phyloP scores from a whole-genome alignment of 1,139 yeast genomes.

The Saccharomyces hybrid region DNA sequence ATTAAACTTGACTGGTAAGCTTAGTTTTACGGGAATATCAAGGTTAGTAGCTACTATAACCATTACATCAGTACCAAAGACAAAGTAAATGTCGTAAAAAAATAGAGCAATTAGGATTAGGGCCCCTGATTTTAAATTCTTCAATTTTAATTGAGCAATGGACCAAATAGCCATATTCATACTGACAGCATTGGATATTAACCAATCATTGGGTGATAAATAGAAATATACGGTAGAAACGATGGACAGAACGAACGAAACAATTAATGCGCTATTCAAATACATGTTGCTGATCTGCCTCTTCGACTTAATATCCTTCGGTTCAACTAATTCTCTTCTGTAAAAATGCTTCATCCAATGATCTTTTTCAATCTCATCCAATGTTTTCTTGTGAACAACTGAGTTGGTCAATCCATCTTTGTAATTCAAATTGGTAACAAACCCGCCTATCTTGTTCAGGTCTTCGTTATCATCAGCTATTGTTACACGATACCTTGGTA shows the following conservation, averaged over 20 bases:
- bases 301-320: slow-evolving; percentile 41
- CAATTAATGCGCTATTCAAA: slow-evolving; percentile 13
- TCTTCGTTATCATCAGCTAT: slow-evolving; percentile 19
- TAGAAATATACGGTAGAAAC: slow-evolving; percentile 5
- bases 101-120: slow-evolving; percentile 45
- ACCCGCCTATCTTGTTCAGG: slow-evolving; percentile 10
- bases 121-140: slow-evolving; percentile 43
- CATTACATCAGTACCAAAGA: slow-evolving; percentile 58
- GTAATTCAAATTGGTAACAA: slow-evolving; percentile 16
- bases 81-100: slow-evolving; percentile 59
- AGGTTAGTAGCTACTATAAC: slow-evolving; percentile 50
- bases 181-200: slow-evolving; percentile 16
- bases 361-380: slow-evolving; percentile 13
- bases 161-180: slow-evolving; percentile 20
- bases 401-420: slow-evolving; percentile 11
- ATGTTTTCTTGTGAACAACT: slow-evolving; percentile 7
- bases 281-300: slow-evolving; percentile 37
- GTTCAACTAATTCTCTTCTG: slow-evolving; percentile 34
- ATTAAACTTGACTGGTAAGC: slow-evolving; percentile 15
- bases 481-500: slow-evolving; percentile 19
- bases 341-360: slow-evolving; percentile 8
- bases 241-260: slow-evolving; percentile 9
- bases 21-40: slow-evolving; percentile 40
- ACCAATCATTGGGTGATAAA: slow-evolving; percentile 14
- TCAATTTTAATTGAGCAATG: slow-evolving; percentile 15